Evolutionary conservation across 2,329 filamentous ascomycete genomes (phyloP), one percentile per base, ranked within the genome.

Genomic region (Decorospora gaudefroyi): DNA sequence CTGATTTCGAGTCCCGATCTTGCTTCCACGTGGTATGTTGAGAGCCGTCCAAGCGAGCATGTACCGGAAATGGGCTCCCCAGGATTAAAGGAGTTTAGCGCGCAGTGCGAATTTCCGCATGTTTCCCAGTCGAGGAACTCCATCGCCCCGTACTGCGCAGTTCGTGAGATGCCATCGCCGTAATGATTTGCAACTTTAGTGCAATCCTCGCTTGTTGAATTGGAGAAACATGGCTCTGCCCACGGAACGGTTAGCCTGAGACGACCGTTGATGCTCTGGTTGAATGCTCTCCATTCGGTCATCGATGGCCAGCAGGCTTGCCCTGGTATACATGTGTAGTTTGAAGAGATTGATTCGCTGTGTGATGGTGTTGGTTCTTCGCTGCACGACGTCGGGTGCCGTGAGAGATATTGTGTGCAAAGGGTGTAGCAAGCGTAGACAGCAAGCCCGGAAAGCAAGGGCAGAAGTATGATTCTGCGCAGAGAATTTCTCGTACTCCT

Each of bases 41-140:
- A 68, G 3, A 68, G 49, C 17, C 66, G 54, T 18, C 66, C 66
- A 1, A 69, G 57, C n/a, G 60, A 62, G 31, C 65, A 69, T 9
- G 46, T 46, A 3, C 64, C 65, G 7, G 59, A 49, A 5, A 61
- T 51, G 16, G 60, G 52, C 10, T 58, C 53, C 4, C 55, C 57
- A 0, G 61, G 61, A 12, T 55, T 46, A 29, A 60, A 42, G 1
- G 62, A 63, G 28, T 67, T 62, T 4, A 68, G 52, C 12, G 56
- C 54, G 36, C 65, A 68, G n/a, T 59, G 60, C 3, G 59, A 62
- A 23, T 58, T 42, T 8, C 61, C 64, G 23, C 64, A 68, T 2
- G 49, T 57, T 34, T 68, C 66, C 63, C 64, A 68, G 31, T 68
- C 61, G 2, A 69, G 61, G 17, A 68, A 69, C 35, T 69, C 64